Percentiles rank a stretch among this genome's conserved stretches.
Evolutionary conservation across 1,139 yeast species (phyloP).

Genomic region (Taiozyma onychis): DNA sequence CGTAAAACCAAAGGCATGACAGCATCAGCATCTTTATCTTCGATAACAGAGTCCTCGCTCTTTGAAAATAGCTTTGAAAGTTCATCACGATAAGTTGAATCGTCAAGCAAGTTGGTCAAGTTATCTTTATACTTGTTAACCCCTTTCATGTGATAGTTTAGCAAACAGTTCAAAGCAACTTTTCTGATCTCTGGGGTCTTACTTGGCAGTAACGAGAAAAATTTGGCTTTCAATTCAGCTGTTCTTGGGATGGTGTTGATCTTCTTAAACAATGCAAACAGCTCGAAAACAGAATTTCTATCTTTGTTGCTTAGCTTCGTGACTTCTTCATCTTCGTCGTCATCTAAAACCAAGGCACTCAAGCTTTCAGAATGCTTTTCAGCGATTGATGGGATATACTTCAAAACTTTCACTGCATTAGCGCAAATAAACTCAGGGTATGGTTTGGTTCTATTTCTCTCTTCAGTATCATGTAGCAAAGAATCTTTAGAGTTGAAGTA

Average conservation of each 20-base stretch:
- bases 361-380: slow-evolving; percentile 54
- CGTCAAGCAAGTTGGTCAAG: slow-evolving; percentile 72
- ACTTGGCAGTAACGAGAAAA: slow-evolving; percentile 57
- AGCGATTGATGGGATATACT: slow-evolving; percentile 55
- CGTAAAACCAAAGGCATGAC: slow-evolving; percentile 74
- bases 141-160: slow-evolving; percentile 55
- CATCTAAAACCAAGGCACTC: slow-evolving; percentile 47
- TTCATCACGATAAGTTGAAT: slow-evolving; percentile 81
- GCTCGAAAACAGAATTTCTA: slow-evolving; percentile 49
- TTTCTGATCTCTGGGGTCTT: slow-evolving; percentile 61
- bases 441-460: slow-evolving; percentile 2
- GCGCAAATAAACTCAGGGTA: slow-evolving; percentile 38
- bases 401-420: slow-evolving; percentile 46
- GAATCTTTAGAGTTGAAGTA: slow-evolving; percentile 22
- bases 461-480: slow-evolving; percentile 12
- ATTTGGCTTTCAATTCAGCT: slow-evolving; percentile 46
- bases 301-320: slow-evolving; percentile 56
- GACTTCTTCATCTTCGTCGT: slow-evolving; percentile 18
- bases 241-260: slow-evolving; percentile 50
- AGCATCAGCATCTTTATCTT: slow-evolving; percentile 48
- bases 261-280: slow-evolving; percentile 61
- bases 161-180: slow-evolving; percentile 65
- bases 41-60: slow-evolving; percentile 50
- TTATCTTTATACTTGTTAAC: slow-evolving; percentile 69
- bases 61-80: slow-evolving; percentile 54